Percentiles rank a stretch among this genome's conserved stretches.
Evolutionary conservation across 2,329 filamentous ascomycete species (phyloP).

Genomic region (Aureobasidium zeae): DNA sequence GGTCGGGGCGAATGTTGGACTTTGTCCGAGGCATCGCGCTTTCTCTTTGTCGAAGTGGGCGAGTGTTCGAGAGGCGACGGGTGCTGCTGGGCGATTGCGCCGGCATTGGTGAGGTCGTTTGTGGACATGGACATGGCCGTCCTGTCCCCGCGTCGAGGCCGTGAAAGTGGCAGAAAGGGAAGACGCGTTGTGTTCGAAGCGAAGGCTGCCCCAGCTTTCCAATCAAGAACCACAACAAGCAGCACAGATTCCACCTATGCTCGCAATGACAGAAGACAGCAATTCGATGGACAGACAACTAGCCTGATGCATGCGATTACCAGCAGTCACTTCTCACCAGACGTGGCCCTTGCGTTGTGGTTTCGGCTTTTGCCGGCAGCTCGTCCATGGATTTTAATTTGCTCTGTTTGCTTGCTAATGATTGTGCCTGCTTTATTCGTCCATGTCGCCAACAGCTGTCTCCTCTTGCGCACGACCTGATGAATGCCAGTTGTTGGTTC

Average conservation of each 20-base stretch:
- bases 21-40: conserved; percentile 31
- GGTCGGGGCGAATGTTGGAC: conserved; percentile 23
- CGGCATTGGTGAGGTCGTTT: not conserved
- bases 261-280: not conserved
- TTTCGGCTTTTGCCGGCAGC: not conserved
- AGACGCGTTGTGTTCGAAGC: conserved; percentile 13
- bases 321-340: not conserved
- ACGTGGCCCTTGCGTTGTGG: conserved; percentile 11
- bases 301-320: not conserved
- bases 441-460: not conserved
- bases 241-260: not conserved
- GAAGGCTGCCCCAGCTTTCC: conserved; percentile 5
- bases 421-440: not conserved
- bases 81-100: conserved; percentile 17
- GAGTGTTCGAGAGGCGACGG: not conserved
- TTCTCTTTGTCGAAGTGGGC: conserved; percentile 33
- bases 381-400: not conserved
- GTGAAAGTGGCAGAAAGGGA: conserved; percentile 11
- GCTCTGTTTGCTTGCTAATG: not conserved
- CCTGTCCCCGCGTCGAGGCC: conserved; percentile 14
- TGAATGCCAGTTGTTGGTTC: conserved; percentile 17
- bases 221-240: conserved; percentile 1
- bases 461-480: conserved; percentile 12
- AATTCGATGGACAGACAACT: conserved; percentile 4
- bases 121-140: conserved; percentile 6